Percentiles rank a stretch among this genome's conserved stretches.
These are phyloP conservation scores for Rhizopogon rudus DNA, from an alignment of 768 basidiomycete species.

Conservation along the genomic window DNA sequence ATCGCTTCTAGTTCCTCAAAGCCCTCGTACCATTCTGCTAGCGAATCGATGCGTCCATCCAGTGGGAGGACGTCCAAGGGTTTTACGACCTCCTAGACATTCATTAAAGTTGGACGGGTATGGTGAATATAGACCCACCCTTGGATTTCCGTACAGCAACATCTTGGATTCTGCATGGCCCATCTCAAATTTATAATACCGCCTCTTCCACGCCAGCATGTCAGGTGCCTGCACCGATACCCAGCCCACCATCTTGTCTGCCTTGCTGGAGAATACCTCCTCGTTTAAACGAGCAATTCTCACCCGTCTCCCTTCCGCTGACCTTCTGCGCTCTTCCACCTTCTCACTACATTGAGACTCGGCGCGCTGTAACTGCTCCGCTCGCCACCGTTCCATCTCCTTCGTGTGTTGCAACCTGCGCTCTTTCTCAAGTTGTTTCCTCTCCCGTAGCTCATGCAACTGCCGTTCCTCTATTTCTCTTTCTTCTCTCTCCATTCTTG, in stretches of 20 bases:
- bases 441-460: slow-evolving; percentile 40
- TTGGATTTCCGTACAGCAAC: slow-evolving; percentile 46
- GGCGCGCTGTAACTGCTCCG: slow-evolving; percentile 38
- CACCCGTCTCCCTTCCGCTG: slow-evolving; percentile 32
- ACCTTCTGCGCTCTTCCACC: slow-evolving; percentile 36
- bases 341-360: slow-evolving; percentile 42
- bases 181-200: slow-evolving; percentile 53
- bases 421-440: slow-evolving; percentile 41
- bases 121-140: slow-evolving; percentile 30
- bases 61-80: slow-evolving; percentile 37
- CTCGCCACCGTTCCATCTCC: slow-evolving; percentile 48
- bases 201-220: slow-evolving; percentile 54
- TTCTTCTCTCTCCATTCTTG: slow-evolving; percentile 35
- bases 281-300: slow-evolving; percentile 43
- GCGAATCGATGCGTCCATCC: slow-evolving; percentile 37
- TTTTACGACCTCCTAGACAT: slow-evolving; percentile 22
- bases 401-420: slow-evolving; percentile 46
- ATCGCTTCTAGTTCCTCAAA: slow-evolving; percentile 65
- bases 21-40: slow-evolving; percentile 63
- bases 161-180: slow-evolving; percentile 30
- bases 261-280: slow-evolving; percentile 36
- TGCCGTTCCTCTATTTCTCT: slow-evolving; percentile 42
- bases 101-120: not conserved
- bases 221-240: slow-evolving; percentile 55
- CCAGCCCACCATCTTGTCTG: slow-evolving; percentile 47